A percentile compares a stretch with the other conserved stretches of the same genome.
These are phyloP conservation scores for Cnidoscolus chayamansa DNA, from an alignment of 441 rosid species.

Conservation along the genomic window DNA sequence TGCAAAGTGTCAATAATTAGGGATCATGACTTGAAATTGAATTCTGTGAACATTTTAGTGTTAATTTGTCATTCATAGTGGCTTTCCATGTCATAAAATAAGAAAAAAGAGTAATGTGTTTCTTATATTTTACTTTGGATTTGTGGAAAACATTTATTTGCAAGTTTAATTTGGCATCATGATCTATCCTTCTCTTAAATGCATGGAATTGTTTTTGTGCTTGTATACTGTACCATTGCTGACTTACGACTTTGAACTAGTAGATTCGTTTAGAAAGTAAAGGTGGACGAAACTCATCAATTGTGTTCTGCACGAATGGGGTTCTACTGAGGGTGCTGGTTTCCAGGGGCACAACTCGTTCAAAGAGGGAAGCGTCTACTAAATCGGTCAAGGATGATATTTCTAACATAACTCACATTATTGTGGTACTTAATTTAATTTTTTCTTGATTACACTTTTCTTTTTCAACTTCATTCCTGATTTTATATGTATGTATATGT, in stretches of 20 bases:
- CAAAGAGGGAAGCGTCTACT: constrained; percentile 30
- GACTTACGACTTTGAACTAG: constrained; percentile 5
- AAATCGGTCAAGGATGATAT: constrained; percentile 33
- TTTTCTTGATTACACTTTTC: not conserved
- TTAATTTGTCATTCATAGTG: not conserved
- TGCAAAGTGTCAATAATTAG: not conserved
- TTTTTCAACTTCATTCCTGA: constrained; percentile 6
- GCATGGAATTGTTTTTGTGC: not conserved
- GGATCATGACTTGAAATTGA: not conserved
- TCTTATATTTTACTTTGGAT: not conserved
- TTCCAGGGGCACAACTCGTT: constrained; percentile 44
- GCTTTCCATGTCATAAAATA: not conserved
- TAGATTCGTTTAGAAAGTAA: constrained; percentile 90
- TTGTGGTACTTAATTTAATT: constrained; percentile 61
- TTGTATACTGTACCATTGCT: not conserved
- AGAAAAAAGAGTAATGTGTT: not conserved
- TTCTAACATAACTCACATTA: constrained; percentile 80
- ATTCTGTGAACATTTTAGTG: not conserved
- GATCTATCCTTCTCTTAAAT: not conserved
- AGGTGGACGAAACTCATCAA: constrained; percentile 84
- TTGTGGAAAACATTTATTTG: not conserved
- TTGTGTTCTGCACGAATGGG: constrained; percentile 97
- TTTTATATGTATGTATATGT: not conserved
- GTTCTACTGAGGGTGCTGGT: constrained; percentile 78
- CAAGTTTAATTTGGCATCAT: constrained; percentile 7